Conservation (phyloP, 2,329 filamentous ascomycete genomes). For the Aspergillus niger region DNA sequence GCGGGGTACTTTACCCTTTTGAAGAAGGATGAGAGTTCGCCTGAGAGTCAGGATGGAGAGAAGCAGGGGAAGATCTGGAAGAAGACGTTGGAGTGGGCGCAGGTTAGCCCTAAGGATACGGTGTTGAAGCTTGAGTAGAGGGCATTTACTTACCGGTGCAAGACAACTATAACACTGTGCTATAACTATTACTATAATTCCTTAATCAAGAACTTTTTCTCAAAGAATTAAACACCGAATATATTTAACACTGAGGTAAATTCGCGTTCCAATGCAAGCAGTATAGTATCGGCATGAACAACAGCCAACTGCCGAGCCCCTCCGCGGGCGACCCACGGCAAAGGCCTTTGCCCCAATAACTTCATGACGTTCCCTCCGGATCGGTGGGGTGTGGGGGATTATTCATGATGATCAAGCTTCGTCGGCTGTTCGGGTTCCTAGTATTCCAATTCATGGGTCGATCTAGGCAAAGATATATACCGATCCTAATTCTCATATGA, state of each 20-base stretch:
- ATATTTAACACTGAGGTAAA: too few relatives aligned
- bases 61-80: conserved; percentile 12
- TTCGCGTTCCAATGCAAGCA: too few relatives aligned
- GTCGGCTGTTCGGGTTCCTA: background rate
- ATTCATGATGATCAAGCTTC: conserved; percentile 29
- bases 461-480: background rate
- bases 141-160: too few relatives aligned
- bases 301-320: conserved; percentile 15
- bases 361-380: conserved; percentile 16
- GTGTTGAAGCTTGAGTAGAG: background rate
- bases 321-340: conserved; percentile 21
- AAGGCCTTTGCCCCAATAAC: conserved; percentile 17
- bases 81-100: conserved; percentile 15
- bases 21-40: background rate
- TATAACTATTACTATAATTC: too few relatives aligned
- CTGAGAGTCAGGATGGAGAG: conserved; percentile 2
- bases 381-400: conserved; percentile 27
- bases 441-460: background rate
- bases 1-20: conserved; percentile 1
- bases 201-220: too few relatives aligned
- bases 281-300: background rate
- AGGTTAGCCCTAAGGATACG: background rate
- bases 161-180: too few relatives aligned
- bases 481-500: background rate
- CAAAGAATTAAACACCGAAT: too few relatives aligned